phyloP scores from a whole-genome alignment of 2,329 filamentous ascomycete genomes.

The Aureobasidium mangrovei region DNA sequence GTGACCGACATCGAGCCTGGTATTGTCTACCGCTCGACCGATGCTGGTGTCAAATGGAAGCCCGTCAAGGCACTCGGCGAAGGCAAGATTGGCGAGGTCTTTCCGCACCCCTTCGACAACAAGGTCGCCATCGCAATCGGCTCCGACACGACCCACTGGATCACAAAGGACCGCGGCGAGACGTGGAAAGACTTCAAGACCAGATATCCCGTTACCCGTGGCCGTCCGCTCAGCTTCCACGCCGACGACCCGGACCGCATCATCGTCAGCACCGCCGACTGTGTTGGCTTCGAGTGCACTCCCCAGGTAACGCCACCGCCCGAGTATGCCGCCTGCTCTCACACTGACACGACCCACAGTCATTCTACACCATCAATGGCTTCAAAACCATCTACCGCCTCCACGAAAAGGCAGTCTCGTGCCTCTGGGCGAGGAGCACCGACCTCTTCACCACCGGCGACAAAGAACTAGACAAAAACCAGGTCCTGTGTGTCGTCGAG shows the following conservation, averaged over 20 bases:
- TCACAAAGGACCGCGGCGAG: slow-evolving; percentile 73
- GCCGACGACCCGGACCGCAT: slow-evolving; percentile 75
- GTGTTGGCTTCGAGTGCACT: slow-evolving; percentile 30
- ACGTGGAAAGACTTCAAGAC: slow-evolving; percentile 70
- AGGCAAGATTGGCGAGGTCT: slow-evolving; percentile 53
- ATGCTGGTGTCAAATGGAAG: slow-evolving; percentile 74
- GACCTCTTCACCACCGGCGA: slow-evolving; percentile 63
- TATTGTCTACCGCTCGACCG: slow-evolving; percentile 65
- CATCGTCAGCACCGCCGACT: slow-evolving; percentile 56
- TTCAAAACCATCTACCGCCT: slow-evolving; percentile 63
- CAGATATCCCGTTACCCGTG: slow-evolving; percentile 47
- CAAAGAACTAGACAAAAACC: slow-evolving; percentile 55
- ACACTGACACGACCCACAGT: slow-evolving; percentile 22
- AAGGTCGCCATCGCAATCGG: slow-evolving; percentile 75
- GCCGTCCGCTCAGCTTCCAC: slow-evolving; percentile 65
- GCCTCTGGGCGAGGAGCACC: slow-evolving; percentile 78
- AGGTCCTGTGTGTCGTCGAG: slow-evolving; percentile 71
- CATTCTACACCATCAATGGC: slow-evolving; percentile 73
- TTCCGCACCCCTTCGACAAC: slow-evolving; percentile 70
- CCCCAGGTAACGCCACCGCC: slow-evolving; percentile 33
- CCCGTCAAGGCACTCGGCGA: slow-evolving; percentile 55
- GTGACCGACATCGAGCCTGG: slow-evolving; percentile 58
- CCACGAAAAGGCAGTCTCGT: slow-evolving; percentile 61
- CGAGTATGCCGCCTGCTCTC: not conserved
- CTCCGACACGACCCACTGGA: slow-evolving; percentile 59